Percentiles rank a stretch among this genome's conserved stretches.
These are phyloP conservation scores for Venturia nashicola DNA, from an alignment of 2,329 filamentous ascomycete genomes.

Conservation along the genomic window DNA sequence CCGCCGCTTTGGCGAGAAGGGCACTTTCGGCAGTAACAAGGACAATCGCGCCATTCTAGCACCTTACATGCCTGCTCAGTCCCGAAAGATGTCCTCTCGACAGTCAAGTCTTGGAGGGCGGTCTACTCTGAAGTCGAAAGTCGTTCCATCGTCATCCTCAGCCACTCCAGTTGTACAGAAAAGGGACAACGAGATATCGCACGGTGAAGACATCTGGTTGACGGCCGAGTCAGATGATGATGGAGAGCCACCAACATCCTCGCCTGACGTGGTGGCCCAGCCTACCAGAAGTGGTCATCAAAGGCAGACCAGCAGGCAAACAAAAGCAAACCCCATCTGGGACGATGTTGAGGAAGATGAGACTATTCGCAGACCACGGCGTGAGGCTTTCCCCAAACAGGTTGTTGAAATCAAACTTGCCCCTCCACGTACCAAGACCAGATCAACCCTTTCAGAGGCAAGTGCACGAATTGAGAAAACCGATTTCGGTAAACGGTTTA, in stretches of 20 bases:
- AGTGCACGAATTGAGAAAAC: background rate
- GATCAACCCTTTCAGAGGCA: background rate
- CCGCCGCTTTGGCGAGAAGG: constrained; percentile 9
- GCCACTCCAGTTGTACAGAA: background rate
- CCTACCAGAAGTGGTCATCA: background rate
- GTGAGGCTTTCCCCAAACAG: background rate
- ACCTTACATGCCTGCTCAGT: constrained; percentile 10
- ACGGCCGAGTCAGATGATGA: constrained; percentile 17
- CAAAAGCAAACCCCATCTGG: background rate
- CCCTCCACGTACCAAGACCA: background rate
- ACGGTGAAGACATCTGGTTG: constrained; percentile 19
- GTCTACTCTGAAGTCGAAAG: background rate
- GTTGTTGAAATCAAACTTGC: background rate
- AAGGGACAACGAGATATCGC: constrained; percentile 8
- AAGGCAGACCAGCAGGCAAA: background rate
- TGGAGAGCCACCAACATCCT: background rate
- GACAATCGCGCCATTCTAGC: constrained; percentile 1
- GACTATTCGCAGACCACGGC: background rate
- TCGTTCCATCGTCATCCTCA: background rate
- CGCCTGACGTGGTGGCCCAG: background rate
- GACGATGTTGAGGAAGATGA: background rate
- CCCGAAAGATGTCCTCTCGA: background rate
- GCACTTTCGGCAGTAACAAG: background rate
- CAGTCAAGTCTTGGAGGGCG: background rate
- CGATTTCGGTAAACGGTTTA: background rate